Evolutionary conservation across 2,329 filamentous ascomycete genomes (phyloP).

Genomic region (Aspergillus sp.): DNA sequence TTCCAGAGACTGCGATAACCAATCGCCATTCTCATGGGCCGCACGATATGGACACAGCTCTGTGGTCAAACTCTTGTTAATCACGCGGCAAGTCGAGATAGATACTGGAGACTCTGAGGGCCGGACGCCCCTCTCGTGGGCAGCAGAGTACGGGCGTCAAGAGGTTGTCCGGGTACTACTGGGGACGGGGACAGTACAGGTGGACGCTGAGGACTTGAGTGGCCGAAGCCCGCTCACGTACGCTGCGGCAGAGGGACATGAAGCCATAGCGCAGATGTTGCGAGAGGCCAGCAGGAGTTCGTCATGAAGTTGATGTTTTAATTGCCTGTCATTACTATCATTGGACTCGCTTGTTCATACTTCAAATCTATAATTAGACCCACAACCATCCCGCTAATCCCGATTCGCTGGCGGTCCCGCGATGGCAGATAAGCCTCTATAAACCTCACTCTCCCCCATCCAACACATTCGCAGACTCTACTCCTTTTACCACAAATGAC

Average conservation of each 20-base stretch:
- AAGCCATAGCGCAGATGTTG: neutral
- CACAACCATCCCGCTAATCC: too few species aligned
- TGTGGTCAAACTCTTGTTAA: neutral
- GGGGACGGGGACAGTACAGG: neutral
- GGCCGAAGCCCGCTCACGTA: neutral
- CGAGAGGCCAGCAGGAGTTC: too few species aligned
- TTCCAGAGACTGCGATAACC: neutral
- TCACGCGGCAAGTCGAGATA: neutral
- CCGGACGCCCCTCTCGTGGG: neutral
- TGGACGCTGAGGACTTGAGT: neutral
- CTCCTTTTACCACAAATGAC: slow-evolving; percentile 7
- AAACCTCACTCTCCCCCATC: too few species aligned
- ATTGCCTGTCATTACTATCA: too few species aligned
- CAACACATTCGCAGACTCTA: too few species aligned
- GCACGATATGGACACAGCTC: neutral
- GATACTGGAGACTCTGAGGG: neutral
- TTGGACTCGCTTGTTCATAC: too few species aligned
- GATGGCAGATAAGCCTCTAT: too few species aligned
- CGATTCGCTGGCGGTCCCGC: too few species aligned
- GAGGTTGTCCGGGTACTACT: neutral
- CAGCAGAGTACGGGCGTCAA: neutral
- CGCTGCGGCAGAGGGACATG: neutral
- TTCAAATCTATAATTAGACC: too few species aligned
- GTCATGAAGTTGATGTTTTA: too few species aligned
- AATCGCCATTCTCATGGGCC: neutral